These are phyloP conservation scores for Lecanicillium sp. DNA, from an alignment of 2,329 filamentous ascomycete genomes.

Conservation along the genomic window DNA sequence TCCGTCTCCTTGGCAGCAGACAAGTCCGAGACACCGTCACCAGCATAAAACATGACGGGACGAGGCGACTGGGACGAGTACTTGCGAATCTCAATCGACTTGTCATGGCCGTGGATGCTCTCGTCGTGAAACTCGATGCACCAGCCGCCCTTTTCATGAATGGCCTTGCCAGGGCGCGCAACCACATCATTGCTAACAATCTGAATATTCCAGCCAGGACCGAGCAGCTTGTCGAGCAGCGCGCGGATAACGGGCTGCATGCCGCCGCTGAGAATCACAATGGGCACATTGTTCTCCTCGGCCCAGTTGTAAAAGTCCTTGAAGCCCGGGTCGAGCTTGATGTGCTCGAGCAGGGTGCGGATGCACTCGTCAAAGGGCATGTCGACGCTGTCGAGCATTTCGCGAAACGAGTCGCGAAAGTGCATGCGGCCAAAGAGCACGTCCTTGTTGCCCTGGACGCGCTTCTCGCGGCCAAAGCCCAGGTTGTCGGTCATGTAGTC, in stretches of 20 bases:
- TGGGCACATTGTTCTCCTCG: constrained; percentile 72
- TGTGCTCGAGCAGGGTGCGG: constrained; percentile 67
- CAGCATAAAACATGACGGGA: constrained; percentile 87
- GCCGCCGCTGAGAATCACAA: constrained; percentile 84
- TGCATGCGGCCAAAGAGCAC: constrained; percentile 62
- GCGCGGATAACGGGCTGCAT: constrained; percentile 90
- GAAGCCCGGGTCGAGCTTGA: constrained; percentile 84
- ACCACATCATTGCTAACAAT: constrained; percentile 84
- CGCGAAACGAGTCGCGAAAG: constrained; percentile 80
- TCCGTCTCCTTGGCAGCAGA: constrained; percentile 90
- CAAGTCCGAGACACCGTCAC: constrained; percentile 87
- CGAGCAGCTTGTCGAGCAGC: constrained; percentile 70
- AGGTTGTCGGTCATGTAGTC: constrained; percentile 81
- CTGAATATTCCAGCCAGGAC: constrained; percentile 71
- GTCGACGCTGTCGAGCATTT: constrained; percentile 84
- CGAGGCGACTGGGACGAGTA: constrained; percentile 71
- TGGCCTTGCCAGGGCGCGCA: constrained; percentile 53
- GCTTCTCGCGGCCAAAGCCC: constrained; percentile 67
- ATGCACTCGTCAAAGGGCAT: constrained; percentile 78
- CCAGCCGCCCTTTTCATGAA: constrained; percentile 80
- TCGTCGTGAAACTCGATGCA: constrained; percentile 83
- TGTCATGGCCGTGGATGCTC: constrained; percentile 90
- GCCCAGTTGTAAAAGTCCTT: constrained; percentile 81
- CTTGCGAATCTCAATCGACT: constrained; percentile 81
- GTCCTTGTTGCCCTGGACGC: constrained; percentile 65